Base-by-base conservation (phyloP, 805 yeast species). In the Ogataea chonburiensis region DNA sequence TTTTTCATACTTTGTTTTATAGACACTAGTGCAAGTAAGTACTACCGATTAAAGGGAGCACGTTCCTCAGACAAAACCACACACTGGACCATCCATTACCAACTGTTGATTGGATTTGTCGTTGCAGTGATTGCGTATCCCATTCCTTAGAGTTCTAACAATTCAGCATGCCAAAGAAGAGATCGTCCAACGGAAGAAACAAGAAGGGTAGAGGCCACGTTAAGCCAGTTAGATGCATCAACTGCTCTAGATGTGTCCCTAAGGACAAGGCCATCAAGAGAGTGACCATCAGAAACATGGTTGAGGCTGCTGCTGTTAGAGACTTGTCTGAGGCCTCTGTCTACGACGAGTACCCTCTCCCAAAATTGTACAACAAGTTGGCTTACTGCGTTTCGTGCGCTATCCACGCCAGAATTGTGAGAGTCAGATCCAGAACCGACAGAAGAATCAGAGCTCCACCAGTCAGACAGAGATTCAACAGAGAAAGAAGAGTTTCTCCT, bases 131-230 rank as follows among this genome's bases (percentile, higher is more conserved):
- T 26, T 17, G 24, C 26, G 24, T 31, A 11, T 17, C 17, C 28
- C 34, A 18, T 23, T 9, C 21, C 4, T 11, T 9, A 13, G 10
- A n/a, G n/a, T 19, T 23, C 39, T 35, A 35, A 35, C 39, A 22
- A 24, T 24, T 19, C 72, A 81, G 72, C 56, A 93, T 93, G 99
- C 98, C 98, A 76, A 93, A 93, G 87, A 93, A 93, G 98, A 91
- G 99, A 89, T 88, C 98, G 75, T 88, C 97, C 93, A 88, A 89
- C 97, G 99, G 99, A 83, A 91, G 99, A 82, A 93, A 93, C 94
- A 93, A 93, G 94, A 89, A 88, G 80, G 98, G 98, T 72, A 93
- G 99, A 87, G 99, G 99, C 71, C 98, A 93, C 96, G 96, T 86
- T 75, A 86, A 86, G 76, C 95, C 96, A 71, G 97, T 91, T 67